Evolutionary conservation across 208 protist species (phyloP).

Genomic region (Wallacemonas sp.): DNA sequence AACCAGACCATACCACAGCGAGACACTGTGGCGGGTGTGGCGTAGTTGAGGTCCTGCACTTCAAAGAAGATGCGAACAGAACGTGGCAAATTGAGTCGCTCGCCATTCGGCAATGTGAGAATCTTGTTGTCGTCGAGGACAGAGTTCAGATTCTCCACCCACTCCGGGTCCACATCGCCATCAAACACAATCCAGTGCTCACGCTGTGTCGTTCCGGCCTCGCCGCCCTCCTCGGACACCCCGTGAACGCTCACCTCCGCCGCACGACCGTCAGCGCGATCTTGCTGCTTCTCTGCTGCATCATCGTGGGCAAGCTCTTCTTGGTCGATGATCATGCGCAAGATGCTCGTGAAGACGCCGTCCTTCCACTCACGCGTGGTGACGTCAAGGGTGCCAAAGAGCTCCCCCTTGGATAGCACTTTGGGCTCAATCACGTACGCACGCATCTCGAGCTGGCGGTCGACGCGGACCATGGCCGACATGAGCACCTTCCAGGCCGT

Average conservation of each 20-base stretch:
- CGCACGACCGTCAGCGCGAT: slow-evolving; percentile 34
- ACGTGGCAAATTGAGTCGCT: slow-evolving; percentile 96
- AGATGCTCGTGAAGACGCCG: slow-evolving; percentile 98
- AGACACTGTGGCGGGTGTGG: slow-evolving; percentile 98
- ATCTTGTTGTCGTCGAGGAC: slow-evolving; percentile 99
- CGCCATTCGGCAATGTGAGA: slow-evolving; percentile 99
- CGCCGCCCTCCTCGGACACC: slow-evolving; percentile 16
- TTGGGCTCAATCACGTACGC: slow-evolving; percentile 99
- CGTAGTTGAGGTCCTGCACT: slow-evolving; percentile 96
- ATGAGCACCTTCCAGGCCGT: slow-evolving; percentile 94
- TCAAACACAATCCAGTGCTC: slow-evolving; percentile 99
- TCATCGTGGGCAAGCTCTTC: slow-evolving; percentile 45
- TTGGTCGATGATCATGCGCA: slow-evolving; percentile 97
- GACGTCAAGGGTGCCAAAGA: slow-evolving; percentile 98
- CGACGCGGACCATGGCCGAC: slow-evolving; percentile 88
- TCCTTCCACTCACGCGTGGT: slow-evolving; percentile 99
- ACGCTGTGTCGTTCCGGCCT: slow-evolving; percentile 26
- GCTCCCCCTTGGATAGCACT: slow-evolving; percentile 96
- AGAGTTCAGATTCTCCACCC: slow-evolving; percentile 99
- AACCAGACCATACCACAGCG: slow-evolving; percentile 99
- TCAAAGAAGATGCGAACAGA: slow-evolving; percentile 99
- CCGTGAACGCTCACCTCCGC: background rate
- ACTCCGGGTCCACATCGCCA: slow-evolving; percentile 99
- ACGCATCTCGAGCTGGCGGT: slow-evolving; percentile 75
- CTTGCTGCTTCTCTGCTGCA: slow-evolving; percentile 24